phyloP scores from a whole-genome alignment of 2,329 filamentous ascomycete species.

The Fusarium sp. region DNA sequence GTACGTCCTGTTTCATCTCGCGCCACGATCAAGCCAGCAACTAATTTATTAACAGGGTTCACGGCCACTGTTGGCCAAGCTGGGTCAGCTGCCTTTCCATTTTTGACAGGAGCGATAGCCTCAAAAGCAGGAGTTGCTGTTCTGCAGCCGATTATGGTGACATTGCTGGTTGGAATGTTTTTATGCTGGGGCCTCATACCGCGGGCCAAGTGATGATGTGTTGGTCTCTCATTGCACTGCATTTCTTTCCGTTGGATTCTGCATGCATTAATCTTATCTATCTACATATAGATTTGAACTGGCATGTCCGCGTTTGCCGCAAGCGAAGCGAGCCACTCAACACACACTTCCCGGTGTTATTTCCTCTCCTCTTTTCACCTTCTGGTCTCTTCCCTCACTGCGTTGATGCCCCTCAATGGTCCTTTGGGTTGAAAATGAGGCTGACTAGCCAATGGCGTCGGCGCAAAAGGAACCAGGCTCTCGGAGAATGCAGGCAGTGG shows the following conservation, averaged over 20 bases:
- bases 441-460: background rate
- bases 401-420: background rate
- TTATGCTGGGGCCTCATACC: background rate
- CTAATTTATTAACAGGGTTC: background rate
- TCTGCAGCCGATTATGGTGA: conserved; percentile 5
- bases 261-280: background rate
- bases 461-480: background rate
- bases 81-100: conserved; percentile 6
- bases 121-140: conserved; percentile 1
- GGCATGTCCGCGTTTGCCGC: background rate
- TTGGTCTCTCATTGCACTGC: background rate
- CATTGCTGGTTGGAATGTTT: background rate
- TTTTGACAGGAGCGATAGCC: conserved; percentile 4
- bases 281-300: background rate
- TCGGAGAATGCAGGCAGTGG: background rate
- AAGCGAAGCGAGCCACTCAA: background rate
- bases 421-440: background rate
- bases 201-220: background rate
- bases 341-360: background rate
- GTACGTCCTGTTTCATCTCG: background rate
- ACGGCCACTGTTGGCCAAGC: conserved; percentile 2
- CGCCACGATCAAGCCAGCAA: background rate
- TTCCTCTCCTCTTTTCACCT: background rate
- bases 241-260: background rate
- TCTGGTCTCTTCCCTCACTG: background rate